Evolutionary conservation across 2,329 filamentous ascomycete genomes (phyloP).

Genomic region (Ceratocystis papillata): DNA sequence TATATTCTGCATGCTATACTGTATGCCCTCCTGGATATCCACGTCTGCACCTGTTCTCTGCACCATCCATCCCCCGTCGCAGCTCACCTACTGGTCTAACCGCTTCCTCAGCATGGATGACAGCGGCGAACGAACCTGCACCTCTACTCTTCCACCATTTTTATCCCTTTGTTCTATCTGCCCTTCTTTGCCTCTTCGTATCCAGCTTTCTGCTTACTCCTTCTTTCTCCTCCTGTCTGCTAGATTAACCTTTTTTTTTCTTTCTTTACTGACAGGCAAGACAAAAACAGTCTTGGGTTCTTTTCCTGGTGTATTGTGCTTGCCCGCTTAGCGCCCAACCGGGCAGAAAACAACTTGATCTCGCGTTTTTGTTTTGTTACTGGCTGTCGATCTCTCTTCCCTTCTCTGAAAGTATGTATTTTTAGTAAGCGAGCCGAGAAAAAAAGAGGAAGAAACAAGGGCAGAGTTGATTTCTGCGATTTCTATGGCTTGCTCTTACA

Average conservation of each 20-base stretch:
- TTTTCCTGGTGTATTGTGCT: no score
- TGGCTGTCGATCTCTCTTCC: background rate
- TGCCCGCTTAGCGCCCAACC: no score
- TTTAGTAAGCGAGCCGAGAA: background rate
- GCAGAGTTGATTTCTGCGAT: no score
- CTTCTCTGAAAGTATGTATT: background rate
- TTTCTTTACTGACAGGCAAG: no score
- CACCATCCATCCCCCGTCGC: background rate
- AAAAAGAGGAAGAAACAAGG: background rate
- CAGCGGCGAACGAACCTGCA: constrained; percentile 4
- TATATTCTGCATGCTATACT: background rate
- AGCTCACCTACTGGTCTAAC: background rate
- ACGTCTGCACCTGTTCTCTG: background rate
- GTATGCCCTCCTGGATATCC: background rate
- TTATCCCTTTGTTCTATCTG: background rate
- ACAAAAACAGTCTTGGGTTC: no score
- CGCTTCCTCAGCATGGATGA: constrained; percentile 11
- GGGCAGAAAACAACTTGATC: background rate
- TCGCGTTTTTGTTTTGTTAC: background rate
- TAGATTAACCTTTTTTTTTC: no score
- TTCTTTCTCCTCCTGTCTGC: no score
- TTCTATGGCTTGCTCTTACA: no score
- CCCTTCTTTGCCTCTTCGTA: no score
- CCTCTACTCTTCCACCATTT: background rate
- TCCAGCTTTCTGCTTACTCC: no score